Evolutionary conservation across 352 stramenopile genomes (phyloP).

Genomic region (Hyaloperonospora arabidopsidis): DNA sequence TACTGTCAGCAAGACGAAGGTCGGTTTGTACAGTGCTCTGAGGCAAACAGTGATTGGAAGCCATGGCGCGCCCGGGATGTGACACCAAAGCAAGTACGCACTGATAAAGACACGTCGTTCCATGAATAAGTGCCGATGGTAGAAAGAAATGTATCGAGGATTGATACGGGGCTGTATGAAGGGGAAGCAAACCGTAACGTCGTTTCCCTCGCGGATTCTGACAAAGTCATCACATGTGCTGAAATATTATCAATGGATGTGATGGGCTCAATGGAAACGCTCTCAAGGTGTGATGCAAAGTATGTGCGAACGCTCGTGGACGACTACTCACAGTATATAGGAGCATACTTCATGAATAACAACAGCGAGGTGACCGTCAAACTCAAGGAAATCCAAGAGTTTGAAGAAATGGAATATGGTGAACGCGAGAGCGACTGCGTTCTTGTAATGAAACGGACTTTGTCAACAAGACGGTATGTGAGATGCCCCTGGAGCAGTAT

Average conservation of each 20-base stretch:
- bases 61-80: not conserved
- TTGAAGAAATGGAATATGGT: not conserved
- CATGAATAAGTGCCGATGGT: not conserved
- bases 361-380: not conserved
- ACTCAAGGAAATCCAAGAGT: not conserved
- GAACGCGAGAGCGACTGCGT: not conserved
- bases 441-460: not conserved
- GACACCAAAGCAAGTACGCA: not conserved
- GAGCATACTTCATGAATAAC: not conserved
- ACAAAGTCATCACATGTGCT: not conserved
- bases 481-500: not conserved
- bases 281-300: not conserved
- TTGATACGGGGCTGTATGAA: not conserved
- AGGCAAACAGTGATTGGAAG: not conserved
- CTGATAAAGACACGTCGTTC: not conserved
- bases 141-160: not conserved
- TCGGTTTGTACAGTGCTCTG: not conserved
- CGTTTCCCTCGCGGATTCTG: not conserved
- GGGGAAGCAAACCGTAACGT: not conserved
- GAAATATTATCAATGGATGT: not conserved
- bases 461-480: not conserved
- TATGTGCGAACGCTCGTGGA: not conserved
- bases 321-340: not conserved
- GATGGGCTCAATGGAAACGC: not conserved
- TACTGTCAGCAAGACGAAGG: constrained; percentile 1